Evolutionary conservation across 371 early-diverging fungal species (phyloP).

Genomic region (Rhizopus delemar): DNA sequence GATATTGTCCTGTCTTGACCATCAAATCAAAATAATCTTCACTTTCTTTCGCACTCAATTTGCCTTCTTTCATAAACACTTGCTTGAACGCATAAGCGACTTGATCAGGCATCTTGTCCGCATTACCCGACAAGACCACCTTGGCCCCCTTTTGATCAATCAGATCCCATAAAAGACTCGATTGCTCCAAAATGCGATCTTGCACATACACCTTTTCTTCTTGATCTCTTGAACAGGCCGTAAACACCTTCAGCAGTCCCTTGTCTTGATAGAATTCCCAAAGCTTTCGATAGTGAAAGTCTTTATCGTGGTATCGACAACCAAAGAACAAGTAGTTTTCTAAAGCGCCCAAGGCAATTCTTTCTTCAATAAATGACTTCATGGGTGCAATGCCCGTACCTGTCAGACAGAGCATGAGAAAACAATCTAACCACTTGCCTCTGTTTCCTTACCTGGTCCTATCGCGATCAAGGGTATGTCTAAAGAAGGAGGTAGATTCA

Average conservation of each 20-base stretch:
- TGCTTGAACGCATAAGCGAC: constrained; percentile 74
- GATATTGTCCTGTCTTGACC: constrained; percentile 72
- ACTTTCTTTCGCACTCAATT: constrained; percentile 61
- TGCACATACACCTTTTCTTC: constrained; percentile 73
- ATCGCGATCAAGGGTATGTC: constrained; percentile 69
- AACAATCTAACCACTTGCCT: too few relatives aligned
- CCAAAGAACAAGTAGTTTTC: constrained; percentile 83
- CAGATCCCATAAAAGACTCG: constrained; percentile 62
- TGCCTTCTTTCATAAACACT: constrained; percentile 60
- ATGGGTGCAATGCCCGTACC: constrained; percentile 93
- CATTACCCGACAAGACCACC: constrained; percentile 75
- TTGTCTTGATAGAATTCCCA: constrained; percentile 55
- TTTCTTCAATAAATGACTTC: constrained; percentile 77
- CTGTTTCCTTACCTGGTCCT: constrained; percentile 62
- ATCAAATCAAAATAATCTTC: constrained; percentile 57
- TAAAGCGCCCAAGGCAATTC: constrained; percentile 49
- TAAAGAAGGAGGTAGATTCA: constrained; percentile 62
- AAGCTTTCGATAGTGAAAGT: constrained; percentile 73
- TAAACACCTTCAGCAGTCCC: constrained; percentile 55
- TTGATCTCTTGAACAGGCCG: constrained; percentile 80
- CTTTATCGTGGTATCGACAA: constrained; percentile 69
- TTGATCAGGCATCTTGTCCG: constrained; percentile 82
- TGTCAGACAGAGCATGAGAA: constrained; percentile 9
- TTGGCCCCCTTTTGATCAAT: constrained; percentile 60
- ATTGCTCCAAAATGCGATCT: constrained; percentile 69